Evolutionary conservation across 495 filamentous ascomycete genomes (phyloP).

Genomic region (Tuber melanosporum): DNA sequence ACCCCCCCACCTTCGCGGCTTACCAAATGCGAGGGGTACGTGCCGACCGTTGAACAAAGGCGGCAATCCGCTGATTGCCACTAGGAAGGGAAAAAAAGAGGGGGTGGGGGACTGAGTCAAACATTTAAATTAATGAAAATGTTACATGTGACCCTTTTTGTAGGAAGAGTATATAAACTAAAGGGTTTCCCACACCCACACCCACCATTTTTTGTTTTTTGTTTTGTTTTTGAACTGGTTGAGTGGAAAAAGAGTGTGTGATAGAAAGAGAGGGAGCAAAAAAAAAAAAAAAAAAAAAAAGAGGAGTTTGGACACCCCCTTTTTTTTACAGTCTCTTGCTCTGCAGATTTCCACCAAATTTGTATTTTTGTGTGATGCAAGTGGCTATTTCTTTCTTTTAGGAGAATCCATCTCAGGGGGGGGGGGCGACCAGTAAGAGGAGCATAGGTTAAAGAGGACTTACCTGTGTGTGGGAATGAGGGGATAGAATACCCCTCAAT

Average conservation of each 20-base stretch:
- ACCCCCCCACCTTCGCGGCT: not conserved
- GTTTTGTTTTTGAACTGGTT: not conserved
- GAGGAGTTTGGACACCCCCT: not conserved
- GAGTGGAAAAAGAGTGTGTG: not conserved
- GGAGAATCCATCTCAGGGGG: not conserved
- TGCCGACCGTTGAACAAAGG: not conserved
- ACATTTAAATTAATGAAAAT: not conserved
- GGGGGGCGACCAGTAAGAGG: not conserved
- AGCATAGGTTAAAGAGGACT: not conserved
- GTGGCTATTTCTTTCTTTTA: not conserved
- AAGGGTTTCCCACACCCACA: not conserved
- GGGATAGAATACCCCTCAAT: conserved; percentile 5
- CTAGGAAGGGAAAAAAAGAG: not conserved
- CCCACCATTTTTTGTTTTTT: not conserved
- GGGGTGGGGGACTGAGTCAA: not conserved
- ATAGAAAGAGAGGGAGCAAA: not conserved
- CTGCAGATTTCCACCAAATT: not conserved
- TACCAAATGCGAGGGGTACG: not conserved
- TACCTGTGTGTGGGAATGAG: not conserved
- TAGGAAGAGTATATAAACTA: not conserved
- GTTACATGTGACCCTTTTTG: not conserved
- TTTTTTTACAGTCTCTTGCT: not conserved
- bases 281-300: not conserved
- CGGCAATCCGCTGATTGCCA: not conserved
- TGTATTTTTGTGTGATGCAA: not conserved